Evolutionary conservation across 2,329 filamentous ascomycete species (phyloP).

Genomic region (Xylariaceae sp.): DNA sequence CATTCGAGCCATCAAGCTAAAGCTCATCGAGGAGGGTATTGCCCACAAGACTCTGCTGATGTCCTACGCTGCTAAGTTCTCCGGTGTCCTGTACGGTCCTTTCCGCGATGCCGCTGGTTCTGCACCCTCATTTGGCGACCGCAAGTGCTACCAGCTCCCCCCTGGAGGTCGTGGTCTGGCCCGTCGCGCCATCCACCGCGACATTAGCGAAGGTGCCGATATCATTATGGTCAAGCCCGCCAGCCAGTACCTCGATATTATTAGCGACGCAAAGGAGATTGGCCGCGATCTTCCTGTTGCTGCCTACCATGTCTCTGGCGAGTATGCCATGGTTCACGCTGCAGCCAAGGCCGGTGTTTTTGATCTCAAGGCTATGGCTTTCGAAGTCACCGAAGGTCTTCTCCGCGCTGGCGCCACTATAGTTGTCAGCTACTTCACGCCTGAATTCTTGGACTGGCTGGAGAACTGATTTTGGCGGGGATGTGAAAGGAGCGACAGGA

Average conservation of each 20-base stretch:
- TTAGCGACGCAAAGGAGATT: constrained; percentile 93
- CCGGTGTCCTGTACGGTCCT: constrained; percentile 90
- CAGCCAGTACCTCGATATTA: constrained; percentile 93
- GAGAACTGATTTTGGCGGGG: constrained; percentile 38
- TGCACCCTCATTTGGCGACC: constrained; percentile 84
- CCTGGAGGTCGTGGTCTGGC: constrained; percentile 89
- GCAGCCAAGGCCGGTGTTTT: constrained; percentile 95
- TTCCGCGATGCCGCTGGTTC: constrained; percentile 97
- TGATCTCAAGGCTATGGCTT: constrained; percentile 89
- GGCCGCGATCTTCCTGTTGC: constrained; percentile 88
- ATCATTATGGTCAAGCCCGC: constrained; percentile 99
- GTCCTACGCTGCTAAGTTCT: constrained; percentile 98
- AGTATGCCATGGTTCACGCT: constrained; percentile 97
- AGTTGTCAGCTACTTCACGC: constrained; percentile 90
- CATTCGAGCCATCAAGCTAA: constrained; percentile 95
- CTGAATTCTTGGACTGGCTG: constrained; percentile 69
- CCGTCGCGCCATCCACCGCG: constrained; percentile 80
- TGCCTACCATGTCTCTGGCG: constrained; percentile 94
- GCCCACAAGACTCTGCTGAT: constrained; percentile 89
- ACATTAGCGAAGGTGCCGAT: constrained; percentile 91
- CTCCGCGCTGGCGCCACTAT: constrained; percentile 90
- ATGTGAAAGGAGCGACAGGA: background rate
- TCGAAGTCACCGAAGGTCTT: constrained; percentile 92
- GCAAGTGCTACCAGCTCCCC: constrained; percentile 94
- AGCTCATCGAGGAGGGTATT: constrained; percentile 91